Evolutionary conservation across 2,329 filamentous ascomycete genomes (phyloP).

Genomic region (Colletotrichum gigasporum): DNA sequence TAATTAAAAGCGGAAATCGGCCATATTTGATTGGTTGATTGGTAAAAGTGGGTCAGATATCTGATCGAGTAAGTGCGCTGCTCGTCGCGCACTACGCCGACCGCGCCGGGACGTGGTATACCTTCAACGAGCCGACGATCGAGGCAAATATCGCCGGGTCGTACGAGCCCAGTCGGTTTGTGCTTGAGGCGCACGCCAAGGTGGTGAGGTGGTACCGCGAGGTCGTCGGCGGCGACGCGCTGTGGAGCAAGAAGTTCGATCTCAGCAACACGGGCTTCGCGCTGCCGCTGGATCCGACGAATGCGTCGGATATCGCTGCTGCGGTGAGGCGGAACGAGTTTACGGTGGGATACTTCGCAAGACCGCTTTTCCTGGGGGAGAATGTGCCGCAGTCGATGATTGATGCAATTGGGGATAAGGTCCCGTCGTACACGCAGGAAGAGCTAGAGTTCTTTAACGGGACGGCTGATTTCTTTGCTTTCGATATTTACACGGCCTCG

Average conservation of each 20-base stretch:
- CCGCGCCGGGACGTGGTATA: conserved; percentile 61
- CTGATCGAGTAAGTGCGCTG: no score
- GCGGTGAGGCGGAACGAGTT: conserved; percentile 57
- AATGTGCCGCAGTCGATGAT: conserved; percentile 60
- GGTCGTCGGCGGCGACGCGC: conserved; percentile 55
- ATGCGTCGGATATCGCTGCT: conserved; percentile 50
- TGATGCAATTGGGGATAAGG: conserved; percentile 52
- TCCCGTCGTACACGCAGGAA: conserved; percentile 50
- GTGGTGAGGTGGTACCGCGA: conserved; percentile 62
- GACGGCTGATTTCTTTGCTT: conserved; percentile 64
- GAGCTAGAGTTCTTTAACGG: conserved; percentile 58
- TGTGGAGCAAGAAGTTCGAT: conserved; percentile 57
- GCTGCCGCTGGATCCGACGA: conserved; percentile 51
- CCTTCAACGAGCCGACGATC: conserved; percentile 61
- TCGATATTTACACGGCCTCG: conserved; percentile 63
- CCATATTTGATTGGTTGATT: no score
- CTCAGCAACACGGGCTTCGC: conserved; percentile 56
- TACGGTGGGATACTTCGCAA: conserved; percentile 58
- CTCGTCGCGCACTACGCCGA: conserved; percentile 60
- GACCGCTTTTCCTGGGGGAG: conserved; percentile 60
- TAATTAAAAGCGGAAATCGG: no score
- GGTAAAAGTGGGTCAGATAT: no score
- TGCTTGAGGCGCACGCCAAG: conserved; percentile 58
- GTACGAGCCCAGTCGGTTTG: conserved; percentile 49
- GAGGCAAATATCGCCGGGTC: conserved; percentile 42